These are phyloP conservation scores for Linderniella brevidens DNA, from an alignment of 257 asterid species.

Conservation along the genomic window DNA sequence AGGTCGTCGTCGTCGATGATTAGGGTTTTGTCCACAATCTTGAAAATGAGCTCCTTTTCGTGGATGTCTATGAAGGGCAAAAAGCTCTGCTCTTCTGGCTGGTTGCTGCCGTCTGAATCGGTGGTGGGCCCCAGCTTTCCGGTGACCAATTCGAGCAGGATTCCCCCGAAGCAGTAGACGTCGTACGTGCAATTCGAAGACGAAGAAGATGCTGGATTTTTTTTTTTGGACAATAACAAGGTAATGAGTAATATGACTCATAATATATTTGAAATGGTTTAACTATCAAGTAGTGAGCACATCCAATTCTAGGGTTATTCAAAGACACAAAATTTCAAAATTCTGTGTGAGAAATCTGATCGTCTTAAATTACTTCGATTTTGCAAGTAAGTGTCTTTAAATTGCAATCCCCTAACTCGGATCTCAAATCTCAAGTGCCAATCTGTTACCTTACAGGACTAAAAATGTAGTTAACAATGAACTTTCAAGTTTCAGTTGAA, in stretches of 20 bases:
- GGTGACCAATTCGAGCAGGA: conserved; percentile 45
- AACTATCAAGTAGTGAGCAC: too few species aligned
- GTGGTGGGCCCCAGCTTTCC: conserved; percentile 42
- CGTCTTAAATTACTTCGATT: too few species aligned
- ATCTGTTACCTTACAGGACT: too few species aligned
- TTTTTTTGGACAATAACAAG: conserved; percentile 10
- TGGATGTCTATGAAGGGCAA: conserved; percentile 27
- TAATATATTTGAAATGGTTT: too few species aligned
- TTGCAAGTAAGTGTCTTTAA: too few species aligned
- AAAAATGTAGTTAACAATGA: neutral
- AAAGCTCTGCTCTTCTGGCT: conserved; percentile 18
- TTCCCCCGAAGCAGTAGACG: conserved; percentile 48
- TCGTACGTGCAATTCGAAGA: conserved; percentile 34
- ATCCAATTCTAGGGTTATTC: too few species aligned
- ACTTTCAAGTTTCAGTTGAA: too few species aligned
- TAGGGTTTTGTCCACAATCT: conserved; percentile 29
- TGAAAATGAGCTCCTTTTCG: conserved; percentile 32
- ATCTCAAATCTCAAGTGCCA: too few species aligned
- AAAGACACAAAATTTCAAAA: too few species aligned
- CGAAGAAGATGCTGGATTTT: conserved; percentile 7
- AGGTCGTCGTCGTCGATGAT: conserved; percentile 23
- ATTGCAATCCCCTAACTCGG: too few species aligned
- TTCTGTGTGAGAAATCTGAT: too few species aligned
- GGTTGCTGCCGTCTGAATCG: too few species aligned
- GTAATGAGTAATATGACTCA: neutral